Percentiles rank a stretch among this genome's conserved stretches.
Conservation (phyloP, 495 filamentous ascomycete species). For the Penicillium subrubescens region DNA sequence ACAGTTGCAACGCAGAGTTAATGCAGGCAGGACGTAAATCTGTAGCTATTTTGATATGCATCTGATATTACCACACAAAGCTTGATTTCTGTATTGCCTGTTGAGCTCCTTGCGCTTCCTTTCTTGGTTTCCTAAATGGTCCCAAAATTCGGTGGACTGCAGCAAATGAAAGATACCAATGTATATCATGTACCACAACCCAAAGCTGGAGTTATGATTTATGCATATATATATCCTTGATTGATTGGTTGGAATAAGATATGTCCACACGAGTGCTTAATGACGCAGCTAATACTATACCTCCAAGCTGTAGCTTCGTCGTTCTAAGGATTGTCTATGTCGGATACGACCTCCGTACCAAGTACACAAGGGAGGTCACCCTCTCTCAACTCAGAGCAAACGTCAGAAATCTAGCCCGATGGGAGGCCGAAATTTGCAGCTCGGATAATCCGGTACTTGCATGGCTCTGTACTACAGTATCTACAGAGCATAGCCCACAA, state of each 20-base stretch:
- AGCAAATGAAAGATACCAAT: not conserved
- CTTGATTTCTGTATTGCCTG: not conserved
- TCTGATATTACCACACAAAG: not conserved
- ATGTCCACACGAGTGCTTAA: not conserved
- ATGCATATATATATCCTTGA: not conserved
- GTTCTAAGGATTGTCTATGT: not conserved
- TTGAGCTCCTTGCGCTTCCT: not conserved
- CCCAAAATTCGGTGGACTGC: not conserved
- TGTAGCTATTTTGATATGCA: not conserved
- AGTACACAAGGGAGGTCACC: not conserved
- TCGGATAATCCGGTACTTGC: constrained; percentile 1
- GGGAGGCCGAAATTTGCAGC: not conserved
- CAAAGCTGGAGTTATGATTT: not conserved
- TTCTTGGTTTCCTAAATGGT: not conserved
- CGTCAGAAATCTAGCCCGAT: no score
- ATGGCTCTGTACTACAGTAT: not conserved
- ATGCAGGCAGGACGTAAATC: not conserved
- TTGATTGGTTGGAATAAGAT: not conserved
- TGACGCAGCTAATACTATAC: not conserved
- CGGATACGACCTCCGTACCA: not conserved
- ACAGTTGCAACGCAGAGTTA: not conserved
- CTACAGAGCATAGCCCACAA: not conserved
- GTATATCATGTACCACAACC: not conserved
- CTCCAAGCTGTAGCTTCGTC: not conserved
- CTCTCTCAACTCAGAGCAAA: not conserved